These are phyloP conservation scores for Arbutus unedo DNA, from an alignment of 148 eudicot species.

Conservation along the genomic window DNA sequence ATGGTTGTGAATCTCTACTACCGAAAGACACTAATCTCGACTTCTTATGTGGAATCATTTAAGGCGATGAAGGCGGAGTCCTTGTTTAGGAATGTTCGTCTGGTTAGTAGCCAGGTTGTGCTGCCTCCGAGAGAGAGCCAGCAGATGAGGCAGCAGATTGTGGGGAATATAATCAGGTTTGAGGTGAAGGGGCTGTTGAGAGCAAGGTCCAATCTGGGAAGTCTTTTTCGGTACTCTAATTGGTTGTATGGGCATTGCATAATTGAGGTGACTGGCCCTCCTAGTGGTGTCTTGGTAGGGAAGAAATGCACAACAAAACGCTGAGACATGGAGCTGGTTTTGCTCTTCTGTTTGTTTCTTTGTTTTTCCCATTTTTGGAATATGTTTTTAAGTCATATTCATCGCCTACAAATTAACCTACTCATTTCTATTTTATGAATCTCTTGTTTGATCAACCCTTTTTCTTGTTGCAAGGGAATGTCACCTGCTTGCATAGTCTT, in stretches of 20 bases:
- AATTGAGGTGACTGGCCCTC: slow-evolving; percentile 64
- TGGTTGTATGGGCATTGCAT: slow-evolving; percentile 60
- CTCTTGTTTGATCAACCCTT: neutral
- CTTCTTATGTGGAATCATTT: slow-evolving; percentile 56
- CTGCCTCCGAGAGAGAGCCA: slow-evolving; percentile 40
- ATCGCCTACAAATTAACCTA: neutral
- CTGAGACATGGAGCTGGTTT: slow-evolving; percentile 6
- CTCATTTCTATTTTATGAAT: neutral
- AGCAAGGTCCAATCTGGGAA: slow-evolving; percentile 57
- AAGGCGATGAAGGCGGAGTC: slow-evolving; percentile 32
- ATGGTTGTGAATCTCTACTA: slow-evolving; percentile 46
- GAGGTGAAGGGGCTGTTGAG: slow-evolving; percentile 55
- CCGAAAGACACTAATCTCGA: slow-evolving; percentile 40
- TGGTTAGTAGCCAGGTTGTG: slow-evolving; percentile 67
- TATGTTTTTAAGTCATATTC: neutral
- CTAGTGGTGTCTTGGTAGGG: slow-evolving; percentile 56
- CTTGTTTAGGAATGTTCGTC: slow-evolving; percentile 41
- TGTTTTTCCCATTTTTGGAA: neutral
- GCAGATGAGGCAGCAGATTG: slow-evolving; percentile 40
- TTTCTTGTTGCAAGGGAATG: neutral
- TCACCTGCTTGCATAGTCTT: neutral
- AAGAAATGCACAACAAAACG: slow-evolving; percentile 58
- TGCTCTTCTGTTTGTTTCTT: neutral
- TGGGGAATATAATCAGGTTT: slow-evolving; percentile 43
- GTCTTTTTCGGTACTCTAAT: slow-evolving; percentile 53